Percentiles rank a stretch among this genome's conserved stretches.
These are phyloP conservation scores for Leccinum boreale DNA, from an alignment of 768 basidiomycete species.

Conservation along the genomic window DNA sequence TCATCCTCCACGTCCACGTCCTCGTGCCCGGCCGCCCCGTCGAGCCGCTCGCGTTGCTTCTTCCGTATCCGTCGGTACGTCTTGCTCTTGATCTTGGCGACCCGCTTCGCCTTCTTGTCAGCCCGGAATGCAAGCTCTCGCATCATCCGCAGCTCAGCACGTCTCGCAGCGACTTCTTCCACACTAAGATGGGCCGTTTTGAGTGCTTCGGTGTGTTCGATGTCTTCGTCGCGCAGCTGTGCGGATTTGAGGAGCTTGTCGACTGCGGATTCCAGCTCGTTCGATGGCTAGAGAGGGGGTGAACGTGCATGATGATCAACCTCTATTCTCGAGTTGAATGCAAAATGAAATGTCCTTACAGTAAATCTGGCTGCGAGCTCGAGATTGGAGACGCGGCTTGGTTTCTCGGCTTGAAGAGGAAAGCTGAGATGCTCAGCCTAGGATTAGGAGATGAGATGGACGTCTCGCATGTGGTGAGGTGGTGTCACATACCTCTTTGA, in stretches of 20 bases:
- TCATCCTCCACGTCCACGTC: conserved; percentile 38
- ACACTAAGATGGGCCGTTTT: conserved; percentile 77
- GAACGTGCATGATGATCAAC: not conserved
- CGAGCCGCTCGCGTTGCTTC: conserved; percentile 67
- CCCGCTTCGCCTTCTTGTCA: conserved; percentile 83
- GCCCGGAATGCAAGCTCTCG: conserved; percentile 93
- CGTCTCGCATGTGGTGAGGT: not conserved
- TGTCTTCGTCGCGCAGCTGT: conserved; percentile 77
- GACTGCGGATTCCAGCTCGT: conserved; percentile 80
- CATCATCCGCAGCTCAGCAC: conserved; percentile 80
- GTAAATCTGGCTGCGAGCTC: conserved; percentile 84
- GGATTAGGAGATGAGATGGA: conserved; percentile 3
- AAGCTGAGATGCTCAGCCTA: conserved; percentile 87
- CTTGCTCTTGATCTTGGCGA: conserved; percentile 95
- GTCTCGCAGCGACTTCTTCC: conserved; percentile 82
- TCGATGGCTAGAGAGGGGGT: conserved; percentile 58
- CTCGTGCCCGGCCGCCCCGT: conserved; percentile 36
- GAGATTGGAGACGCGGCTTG: conserved; percentile 60
- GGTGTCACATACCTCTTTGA: conserved; percentile 64
- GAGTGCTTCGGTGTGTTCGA: conserved; percentile 78
- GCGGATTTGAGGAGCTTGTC: conserved; percentile 78
- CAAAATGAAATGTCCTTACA: conserved; percentile 36
- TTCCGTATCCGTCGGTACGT: conserved; percentile 83
- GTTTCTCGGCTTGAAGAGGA: conserved; percentile 66
- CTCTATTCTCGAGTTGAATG: not conserved